Base-by-base conservation (phyloP, 768 basidiomycete genomes). In the Rickenella mellea region DNA sequence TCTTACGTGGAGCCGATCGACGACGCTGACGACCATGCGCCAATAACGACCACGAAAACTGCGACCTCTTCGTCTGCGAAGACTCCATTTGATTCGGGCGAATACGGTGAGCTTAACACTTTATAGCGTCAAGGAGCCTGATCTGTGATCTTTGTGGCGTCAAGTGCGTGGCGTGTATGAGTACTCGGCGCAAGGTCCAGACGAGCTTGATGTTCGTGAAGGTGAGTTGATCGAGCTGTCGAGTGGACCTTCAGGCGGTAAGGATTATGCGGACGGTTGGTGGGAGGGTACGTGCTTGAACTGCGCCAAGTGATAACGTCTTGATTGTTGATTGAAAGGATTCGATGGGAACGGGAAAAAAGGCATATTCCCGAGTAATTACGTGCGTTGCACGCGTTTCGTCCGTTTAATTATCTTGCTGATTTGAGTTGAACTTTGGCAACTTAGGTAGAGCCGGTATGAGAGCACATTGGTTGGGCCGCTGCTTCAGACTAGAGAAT, bases 291-390 rank as follows among this genome's bases (percentile, higher is more conserved):
- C 51, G 65, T 53, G 29, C 49, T 44, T 48, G 47, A 40, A 33
- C 27, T 33, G 28, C 29, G 45, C 43, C 46, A 48, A 47, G 51
- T 55, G 42, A 31, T 43, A 39, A 50, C 52, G 56, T 47, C 51
- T 50, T 32, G 51, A 53, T 55, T 49, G 10, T 47, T 19, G 52
- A 55, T 49, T 48, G 10, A 35, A 57, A 86, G 84, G 84, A 42
- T 65, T 76, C 48, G 73, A 78, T 49, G 59, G 64, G 39, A 56
- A 61, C 43, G 80, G 84, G 41, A 65, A 58, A 56, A 85, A 76
- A 59, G 86, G 86, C 5, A 86, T 89, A 52, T 90, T 90, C 64
- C 87, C 87, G 21, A 86, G 82, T 61, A 88, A 86, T 63, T 89
- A 89, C 69, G 87, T 89, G 61, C 60, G 85, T 70, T 17, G n/a